A percentile compares a stretch with the other conserved stretches of the same genome.
Evolutionary conservation across 148 eudicot genomes (phyloP).

Genomic region (Chenopodium berlandieri): DNA sequence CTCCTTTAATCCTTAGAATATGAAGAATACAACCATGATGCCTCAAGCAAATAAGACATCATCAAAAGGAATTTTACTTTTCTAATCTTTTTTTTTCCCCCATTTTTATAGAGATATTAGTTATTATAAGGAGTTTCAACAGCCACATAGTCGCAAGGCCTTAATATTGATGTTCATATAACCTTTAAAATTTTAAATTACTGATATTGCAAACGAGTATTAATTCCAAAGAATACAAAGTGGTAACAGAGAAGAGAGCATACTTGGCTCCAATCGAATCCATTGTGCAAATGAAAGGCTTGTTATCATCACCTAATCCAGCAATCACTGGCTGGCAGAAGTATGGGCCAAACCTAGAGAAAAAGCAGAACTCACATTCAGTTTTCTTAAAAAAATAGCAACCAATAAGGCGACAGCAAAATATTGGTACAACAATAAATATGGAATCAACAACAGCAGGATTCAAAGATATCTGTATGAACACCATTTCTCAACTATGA

Average conservation of each 20-base stretch:
- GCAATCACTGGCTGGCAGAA: slow-evolving; percentile 96
- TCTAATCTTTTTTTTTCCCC: neutral
- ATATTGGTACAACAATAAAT: neutral
- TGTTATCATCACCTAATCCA: slow-evolving; percentile 83
- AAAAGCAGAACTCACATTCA: neutral
- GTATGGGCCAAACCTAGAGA: slow-evolving; percentile 85
- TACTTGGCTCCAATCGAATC: slow-evolving; percentile 99
- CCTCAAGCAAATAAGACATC: neutral
- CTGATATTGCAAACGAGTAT: neutral
- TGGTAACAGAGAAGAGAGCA: slow-evolving; percentile 24
- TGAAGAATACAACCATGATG: neutral
- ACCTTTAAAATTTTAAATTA: neutral
- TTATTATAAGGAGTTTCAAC: neutral
- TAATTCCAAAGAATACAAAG: slow-evolving; percentile 10
- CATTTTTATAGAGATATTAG: neutral
- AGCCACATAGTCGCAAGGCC: neutral
- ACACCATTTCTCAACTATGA: neutral
- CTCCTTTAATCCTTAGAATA: neutral
- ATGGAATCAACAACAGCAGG: neutral
- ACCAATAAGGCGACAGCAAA: neutral
- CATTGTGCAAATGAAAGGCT: slow-evolving; percentile 99
- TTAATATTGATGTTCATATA: neutral
- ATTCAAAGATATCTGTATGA: neutral
- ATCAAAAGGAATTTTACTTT: neutral
- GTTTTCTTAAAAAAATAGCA: neutral